A percentile compares a stretch with the other conserved stretches of the same genome.
Evolutionary conservation across 2,329 filamentous ascomycete genomes (phyloP).

Genomic region (Apiospora malaysiana): DNA sequence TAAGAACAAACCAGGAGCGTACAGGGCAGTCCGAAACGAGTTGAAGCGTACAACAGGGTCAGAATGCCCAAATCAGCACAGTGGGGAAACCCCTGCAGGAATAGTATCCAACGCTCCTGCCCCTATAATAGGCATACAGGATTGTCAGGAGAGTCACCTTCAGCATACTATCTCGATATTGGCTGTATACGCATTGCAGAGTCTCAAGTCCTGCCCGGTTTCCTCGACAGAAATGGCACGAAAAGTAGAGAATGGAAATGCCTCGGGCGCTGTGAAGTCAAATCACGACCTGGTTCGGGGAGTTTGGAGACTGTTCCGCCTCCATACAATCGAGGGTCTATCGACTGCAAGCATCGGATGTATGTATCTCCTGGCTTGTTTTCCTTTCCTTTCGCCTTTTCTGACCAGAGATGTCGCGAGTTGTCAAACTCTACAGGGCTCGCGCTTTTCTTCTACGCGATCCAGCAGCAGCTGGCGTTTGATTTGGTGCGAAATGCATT

Average conservation of each 20-base stretch:
- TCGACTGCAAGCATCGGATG: neutral
- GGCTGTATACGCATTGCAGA: neutral
- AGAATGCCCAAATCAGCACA: neutral
- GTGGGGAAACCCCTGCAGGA: too few relatives aligned
- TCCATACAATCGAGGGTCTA: neutral
- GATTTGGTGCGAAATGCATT: neutral
- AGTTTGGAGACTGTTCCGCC: neutral
- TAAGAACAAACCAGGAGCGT: neutral
- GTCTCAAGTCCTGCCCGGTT: neutral
- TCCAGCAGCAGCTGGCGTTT: neutral
- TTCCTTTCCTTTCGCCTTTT: too few relatives aligned
- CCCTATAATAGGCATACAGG: too few relatives aligned
- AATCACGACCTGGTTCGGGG: slow-evolving; percentile 2
- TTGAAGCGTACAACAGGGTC: too few relatives aligned
- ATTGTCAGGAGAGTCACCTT: too few relatives aligned
- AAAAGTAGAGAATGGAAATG: neutral
- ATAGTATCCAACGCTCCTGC: too few relatives aligned
- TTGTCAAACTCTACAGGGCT: neutral
- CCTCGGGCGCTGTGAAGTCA: too few relatives aligned
- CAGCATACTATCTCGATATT: too few relatives aligned
- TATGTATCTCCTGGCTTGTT: neutral
- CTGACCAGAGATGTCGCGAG: too few relatives aligned
- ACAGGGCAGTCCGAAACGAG: slow-evolving; percentile 5
- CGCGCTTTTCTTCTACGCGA: neutral
- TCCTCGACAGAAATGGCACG: neutral